Evolutionary conservation across 2,329 filamentous ascomycete genomes (phyloP).

Genomic region (Curvularia lunata): DNA sequence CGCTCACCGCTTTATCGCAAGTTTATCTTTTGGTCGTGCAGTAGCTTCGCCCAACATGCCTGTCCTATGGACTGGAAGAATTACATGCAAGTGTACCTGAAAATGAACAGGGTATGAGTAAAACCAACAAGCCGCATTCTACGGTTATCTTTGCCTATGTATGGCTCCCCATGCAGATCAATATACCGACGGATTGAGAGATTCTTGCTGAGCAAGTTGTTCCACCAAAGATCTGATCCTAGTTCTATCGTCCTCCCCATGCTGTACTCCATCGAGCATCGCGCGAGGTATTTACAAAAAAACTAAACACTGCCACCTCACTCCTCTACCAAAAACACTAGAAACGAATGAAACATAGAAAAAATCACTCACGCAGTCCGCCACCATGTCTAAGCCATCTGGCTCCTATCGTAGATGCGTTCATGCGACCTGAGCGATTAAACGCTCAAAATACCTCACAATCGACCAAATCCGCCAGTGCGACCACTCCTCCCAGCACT

Average conservation of each 20-base stretch:
- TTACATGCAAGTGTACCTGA: slow-evolving; percentile 11
- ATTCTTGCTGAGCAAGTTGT: background rate
- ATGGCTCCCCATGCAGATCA: background rate
- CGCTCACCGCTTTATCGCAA: slow-evolving; percentile 11
- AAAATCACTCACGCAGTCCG: background rate
- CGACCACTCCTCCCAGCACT: background rate
- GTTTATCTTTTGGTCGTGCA: slow-evolving; percentile 12
- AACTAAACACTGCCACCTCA: background rate
- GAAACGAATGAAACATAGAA: background rate
- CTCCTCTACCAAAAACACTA: background rate
- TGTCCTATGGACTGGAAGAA: slow-evolving; percentile 6
- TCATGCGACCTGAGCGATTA: background rate
- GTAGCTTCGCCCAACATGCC: slow-evolving; percentile 11
- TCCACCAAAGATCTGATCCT: background rate
- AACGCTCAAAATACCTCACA: background rate
- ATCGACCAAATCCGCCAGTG: background rate
- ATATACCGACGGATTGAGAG: background rate
- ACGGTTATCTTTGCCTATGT: background rate
- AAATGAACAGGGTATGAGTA: background rate
- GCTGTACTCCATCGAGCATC: background rate
- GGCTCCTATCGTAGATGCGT: too few species aligned
- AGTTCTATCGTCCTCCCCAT: background rate
- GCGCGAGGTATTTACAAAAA: slow-evolving; percentile 2
- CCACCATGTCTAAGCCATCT: too few species aligned
- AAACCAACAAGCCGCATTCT: background rate